Conservation (phyloP, 352 stramenopile genomes). For the Globisporangium canariense region DNA sequence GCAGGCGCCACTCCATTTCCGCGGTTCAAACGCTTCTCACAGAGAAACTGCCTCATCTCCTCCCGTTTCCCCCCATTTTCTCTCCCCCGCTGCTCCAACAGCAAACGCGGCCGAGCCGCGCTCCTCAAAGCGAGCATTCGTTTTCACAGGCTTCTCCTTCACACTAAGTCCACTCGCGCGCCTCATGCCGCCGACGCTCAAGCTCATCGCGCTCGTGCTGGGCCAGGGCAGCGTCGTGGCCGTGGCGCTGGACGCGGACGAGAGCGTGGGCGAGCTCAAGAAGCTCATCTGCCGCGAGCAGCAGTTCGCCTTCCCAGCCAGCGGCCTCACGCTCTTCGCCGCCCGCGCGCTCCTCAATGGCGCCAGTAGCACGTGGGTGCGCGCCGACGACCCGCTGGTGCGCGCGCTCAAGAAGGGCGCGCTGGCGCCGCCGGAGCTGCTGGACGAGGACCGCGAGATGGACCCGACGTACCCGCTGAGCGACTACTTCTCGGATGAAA, state of each 20-base stretch:
- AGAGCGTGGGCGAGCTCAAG: conserved; percentile 13
- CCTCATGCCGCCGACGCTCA: background rate
- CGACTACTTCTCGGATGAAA: conserved; percentile 12
- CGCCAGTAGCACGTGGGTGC: background rate
- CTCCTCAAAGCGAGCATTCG: too few species aligned
- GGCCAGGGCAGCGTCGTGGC: conserved; percentile 13
- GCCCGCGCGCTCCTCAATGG: background rate
- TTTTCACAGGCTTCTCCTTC: too few species aligned
- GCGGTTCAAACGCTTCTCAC: background rate
- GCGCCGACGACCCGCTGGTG: conserved; percentile 7
- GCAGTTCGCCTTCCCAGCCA: conserved; percentile 12
- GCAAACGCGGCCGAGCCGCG: too few species aligned
- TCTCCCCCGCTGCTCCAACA: too few species aligned
- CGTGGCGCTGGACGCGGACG: conserved; percentile 6
- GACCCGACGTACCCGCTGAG: conserved; percentile 18
- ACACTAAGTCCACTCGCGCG: conserved; percentile 1
- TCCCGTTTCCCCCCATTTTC: too few species aligned
- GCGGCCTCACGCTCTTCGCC: conserved; percentile 11
- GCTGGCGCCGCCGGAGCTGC: background rate
- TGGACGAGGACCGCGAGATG: conserved; percentile 11
- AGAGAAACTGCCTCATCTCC: background rate
- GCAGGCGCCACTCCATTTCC: background rate
- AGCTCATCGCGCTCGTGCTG: conserved; percentile 11
- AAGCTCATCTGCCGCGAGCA: conserved; percentile 12
- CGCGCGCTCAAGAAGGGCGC: conserved; percentile 8